A percentile compares a stretch with the other conserved stretches of the same genome.
Conservation (phyloP, 2,329 filamentous ascomycete genomes). For the Cercospora canescens region DNA sequence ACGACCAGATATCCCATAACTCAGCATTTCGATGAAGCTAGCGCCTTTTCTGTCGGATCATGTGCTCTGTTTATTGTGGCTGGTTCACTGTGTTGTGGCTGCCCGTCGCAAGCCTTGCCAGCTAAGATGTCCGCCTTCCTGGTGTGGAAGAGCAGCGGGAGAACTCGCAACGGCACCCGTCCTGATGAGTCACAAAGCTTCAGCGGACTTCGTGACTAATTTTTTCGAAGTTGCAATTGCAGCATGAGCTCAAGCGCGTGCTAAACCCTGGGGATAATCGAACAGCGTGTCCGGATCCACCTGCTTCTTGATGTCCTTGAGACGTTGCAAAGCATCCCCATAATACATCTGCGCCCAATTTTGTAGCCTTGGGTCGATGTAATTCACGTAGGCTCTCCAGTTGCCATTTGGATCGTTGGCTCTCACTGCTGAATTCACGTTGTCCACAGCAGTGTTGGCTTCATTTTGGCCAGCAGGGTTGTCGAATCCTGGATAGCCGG, state of each 20-base stretch:
- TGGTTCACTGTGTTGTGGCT: neutral
- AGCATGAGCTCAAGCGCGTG: constrained; percentile 5
- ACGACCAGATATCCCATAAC: neutral
- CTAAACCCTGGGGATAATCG: constrained; percentile 21
- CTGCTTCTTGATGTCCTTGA: constrained; percentile 15
- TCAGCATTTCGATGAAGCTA: neutral
- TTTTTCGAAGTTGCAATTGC: neutral
- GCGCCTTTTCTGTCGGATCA: neutral
- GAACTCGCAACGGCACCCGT: neutral
- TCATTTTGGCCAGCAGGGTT: constrained; percentile 5
- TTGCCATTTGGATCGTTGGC: constrained; percentile 3
- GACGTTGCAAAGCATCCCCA: constrained; percentile 11
- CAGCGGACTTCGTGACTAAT: neutral
- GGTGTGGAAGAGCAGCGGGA: neutral
- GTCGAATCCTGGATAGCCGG: constrained; percentile 17
- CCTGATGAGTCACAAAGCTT: neutral
- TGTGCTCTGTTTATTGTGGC: neutral
- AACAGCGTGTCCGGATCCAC: constrained; percentile 17
- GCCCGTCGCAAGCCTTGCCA: neutral
- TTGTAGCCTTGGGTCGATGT: constrained; percentile 19
- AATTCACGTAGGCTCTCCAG: constrained; percentile 23
- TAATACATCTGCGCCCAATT: constrained; percentile 19
- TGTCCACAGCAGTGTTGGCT: constrained; percentile 13
- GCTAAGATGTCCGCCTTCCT: neutral
- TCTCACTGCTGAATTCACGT: constrained; percentile 11